Percentiles rank a stretch among this genome's conserved stretches.
These are phyloP conservation scores for Castanea crenata DNA, from an alignment of 306 rosid genomes.

Conservation along the genomic window DNA sequence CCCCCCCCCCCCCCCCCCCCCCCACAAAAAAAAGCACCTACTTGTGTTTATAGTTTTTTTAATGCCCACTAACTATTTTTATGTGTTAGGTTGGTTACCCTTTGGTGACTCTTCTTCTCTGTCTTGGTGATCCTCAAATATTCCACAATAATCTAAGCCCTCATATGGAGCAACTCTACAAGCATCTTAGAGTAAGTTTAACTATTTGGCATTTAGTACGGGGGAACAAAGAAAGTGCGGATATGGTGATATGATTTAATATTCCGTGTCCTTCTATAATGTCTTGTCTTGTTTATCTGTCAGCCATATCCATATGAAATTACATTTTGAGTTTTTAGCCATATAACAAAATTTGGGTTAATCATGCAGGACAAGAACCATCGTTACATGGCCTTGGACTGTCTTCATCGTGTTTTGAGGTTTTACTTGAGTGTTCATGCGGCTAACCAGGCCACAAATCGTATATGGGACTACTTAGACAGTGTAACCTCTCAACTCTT, in stretches of 20 bases:
- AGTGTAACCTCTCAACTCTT: constrained; percentile 95
- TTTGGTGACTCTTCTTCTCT: constrained; percentile 90
- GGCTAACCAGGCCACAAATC: constrained; percentile 76
- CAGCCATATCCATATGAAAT: constrained; percentile 24
- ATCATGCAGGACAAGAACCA: constrained; percentile 93
- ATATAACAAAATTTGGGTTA: constrained; percentile 36
- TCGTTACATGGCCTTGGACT: constrained; percentile 97
- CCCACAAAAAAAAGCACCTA: neutral
- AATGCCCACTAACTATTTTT: constrained; percentile 3
- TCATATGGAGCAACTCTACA: constrained; percentile 99
- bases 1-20: neutral
- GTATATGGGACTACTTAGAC: constrained; percentile 95
- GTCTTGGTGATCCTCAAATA: constrained; percentile 95
- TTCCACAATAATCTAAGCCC: constrained; percentile 76
- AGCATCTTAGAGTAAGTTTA: constrained; percentile 82
- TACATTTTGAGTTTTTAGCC: constrained; percentile 26
- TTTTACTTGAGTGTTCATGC: constrained; percentile 96
- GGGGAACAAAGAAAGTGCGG: neutral
- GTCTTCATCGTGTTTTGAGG: constrained; percentile 97
- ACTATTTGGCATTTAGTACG: neutral
- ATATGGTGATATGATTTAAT: constrained; percentile 1
- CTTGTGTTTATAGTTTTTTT: constrained; percentile 1
- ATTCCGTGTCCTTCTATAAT: constrained; percentile 6
- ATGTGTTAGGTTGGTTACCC: constrained; percentile 87
- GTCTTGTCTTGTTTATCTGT: constrained; percentile 20